Evolutionary conservation across 768 basidiomycete genomes (phyloP).

Genomic region (Hemileccinum rubropunctum): DNA sequence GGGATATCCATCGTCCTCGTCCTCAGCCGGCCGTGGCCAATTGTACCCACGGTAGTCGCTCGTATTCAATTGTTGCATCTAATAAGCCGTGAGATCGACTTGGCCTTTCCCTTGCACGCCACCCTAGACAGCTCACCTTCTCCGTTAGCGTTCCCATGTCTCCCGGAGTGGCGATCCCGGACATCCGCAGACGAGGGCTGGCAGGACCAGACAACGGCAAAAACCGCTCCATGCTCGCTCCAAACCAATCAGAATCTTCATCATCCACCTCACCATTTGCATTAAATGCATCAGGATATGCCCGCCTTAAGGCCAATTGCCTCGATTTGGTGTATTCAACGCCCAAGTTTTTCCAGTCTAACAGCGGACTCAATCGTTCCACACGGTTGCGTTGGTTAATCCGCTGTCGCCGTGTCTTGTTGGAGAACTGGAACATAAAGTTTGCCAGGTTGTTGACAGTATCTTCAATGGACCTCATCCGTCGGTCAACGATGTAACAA

Average conservation of each 20-base stretch:
- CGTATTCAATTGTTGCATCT: conserved; percentile 88
- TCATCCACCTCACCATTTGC: conserved; percentile 49
- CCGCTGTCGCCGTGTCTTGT: conserved; percentile 89
- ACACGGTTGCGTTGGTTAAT: conserved; percentile 99
- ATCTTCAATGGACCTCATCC: conserved; percentile 86
- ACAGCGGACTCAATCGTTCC: conserved; percentile 85
- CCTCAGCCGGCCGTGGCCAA: conserved; percentile 59
- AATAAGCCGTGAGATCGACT: neutral
- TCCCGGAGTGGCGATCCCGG: conserved; percentile 86
- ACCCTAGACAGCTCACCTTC: conserved; percentile 49
- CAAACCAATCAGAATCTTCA: conserved; percentile 35
- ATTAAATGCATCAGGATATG: conserved; percentile 93
- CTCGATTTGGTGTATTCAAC: conserved; percentile 96
- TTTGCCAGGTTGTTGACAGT: conserved; percentile 82
- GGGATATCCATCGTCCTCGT: conserved; percentile 90
- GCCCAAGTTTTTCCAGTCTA: conserved; percentile 99
- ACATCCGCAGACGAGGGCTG: conserved; percentile 72
- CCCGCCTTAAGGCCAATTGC: conserved; percentile 85
- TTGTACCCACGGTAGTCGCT: conserved; percentile 72
- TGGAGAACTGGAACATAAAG: conserved; percentile 70
- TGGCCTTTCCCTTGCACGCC: neutral
- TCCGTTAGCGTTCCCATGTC: conserved; percentile 90
- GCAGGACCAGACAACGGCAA: conserved; percentile 78
- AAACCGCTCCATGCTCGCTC: conserved; percentile 64
- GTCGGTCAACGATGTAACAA: conserved; percentile 94